phyloP scores from a whole-genome alignment of 768 basidiomycete genomes.

The Nidula microcarpa region DNA sequence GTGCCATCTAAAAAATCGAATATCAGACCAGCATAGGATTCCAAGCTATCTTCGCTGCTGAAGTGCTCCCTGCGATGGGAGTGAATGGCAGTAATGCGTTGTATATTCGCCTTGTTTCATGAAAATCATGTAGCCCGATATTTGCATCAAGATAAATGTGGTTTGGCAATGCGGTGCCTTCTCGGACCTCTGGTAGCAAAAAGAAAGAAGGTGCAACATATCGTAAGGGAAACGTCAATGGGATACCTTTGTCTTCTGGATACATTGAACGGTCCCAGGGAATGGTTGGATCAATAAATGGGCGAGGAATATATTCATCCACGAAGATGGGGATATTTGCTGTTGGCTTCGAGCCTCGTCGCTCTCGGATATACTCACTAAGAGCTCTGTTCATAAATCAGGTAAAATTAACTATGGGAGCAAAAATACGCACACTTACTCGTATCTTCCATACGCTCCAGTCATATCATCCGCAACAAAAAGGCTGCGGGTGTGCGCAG shows the following conservation, averaged over 20 bases:
- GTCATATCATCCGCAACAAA: slow-evolving; percentile 1
- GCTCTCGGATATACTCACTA: slow-evolving; percentile 3
- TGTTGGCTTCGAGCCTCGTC: slow-evolving; percentile 1
- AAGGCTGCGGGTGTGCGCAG: neutral
- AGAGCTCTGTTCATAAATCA: slow-evolving; percentile 1
- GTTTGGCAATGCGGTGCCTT: neutral
- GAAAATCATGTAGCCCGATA: neutral
- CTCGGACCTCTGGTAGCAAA: slow-evolving; percentile 1
- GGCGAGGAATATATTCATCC: slow-evolving; percentile 1
- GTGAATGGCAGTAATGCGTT: slow-evolving; percentile 6
- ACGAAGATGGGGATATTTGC: slow-evolving; percentile 5
- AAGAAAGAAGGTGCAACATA: too few species aligned
- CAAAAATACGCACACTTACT: neutral
- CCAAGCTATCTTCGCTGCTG: too few species aligned
- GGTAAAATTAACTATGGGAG: neutral
- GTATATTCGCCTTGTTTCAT: slow-evolving; percentile 5
- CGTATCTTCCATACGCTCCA: slow-evolving; percentile 1
- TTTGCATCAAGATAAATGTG: slow-evolving; percentile 5
- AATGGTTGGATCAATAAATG: slow-evolving; percentile 4
- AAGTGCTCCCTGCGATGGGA: slow-evolving; percentile 1
- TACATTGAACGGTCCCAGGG: neutral
- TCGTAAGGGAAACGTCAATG: too few species aligned
- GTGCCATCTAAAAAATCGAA: slow-evolving; percentile 7
- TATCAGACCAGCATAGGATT: too few species aligned
- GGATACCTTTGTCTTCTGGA: neutral